A percentile compares a stretch with the other conserved stretches of the same genome.
Evolutionary conservation across 331 rosid genomes (phyloP).

Genomic region (Stylosanthes scabra): DNA sequence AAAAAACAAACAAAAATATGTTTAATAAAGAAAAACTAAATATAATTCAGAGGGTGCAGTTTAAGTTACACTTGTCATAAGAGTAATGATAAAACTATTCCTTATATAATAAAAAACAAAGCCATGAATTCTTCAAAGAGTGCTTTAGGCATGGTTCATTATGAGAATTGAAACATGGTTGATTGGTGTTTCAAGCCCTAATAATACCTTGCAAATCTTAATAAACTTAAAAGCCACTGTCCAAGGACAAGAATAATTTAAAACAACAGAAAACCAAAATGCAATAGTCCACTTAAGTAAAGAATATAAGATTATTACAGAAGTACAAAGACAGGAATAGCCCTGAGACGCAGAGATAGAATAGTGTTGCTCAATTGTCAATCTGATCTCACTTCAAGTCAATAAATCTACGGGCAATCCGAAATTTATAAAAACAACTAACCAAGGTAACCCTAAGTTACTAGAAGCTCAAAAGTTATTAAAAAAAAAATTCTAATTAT

Average conservation of each 20-base stretch:
- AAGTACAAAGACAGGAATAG: slow-evolving; percentile 27
- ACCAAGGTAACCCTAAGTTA: slow-evolving; percentile 6
- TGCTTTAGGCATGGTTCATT: slow-evolving; percentile 1
- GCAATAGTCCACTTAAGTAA: slow-evolving; percentile 26
- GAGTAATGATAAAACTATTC: too few relatives aligned
- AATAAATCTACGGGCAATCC: slow-evolving; percentile 24
- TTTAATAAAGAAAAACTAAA: slow-evolving; percentile 24
- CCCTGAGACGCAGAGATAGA: slow-evolving; percentile 12
- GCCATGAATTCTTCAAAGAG: slow-evolving; percentile 17
- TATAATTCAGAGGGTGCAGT: slow-evolving; percentile 7
- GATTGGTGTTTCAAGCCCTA: slow-evolving; percentile 21
- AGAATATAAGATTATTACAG: slow-evolving; percentile 3
- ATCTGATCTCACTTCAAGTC: slow-evolving; percentile 19
- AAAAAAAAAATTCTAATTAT: neutral
- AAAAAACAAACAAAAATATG: slow-evolving; percentile 28
- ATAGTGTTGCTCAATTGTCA: slow-evolving; percentile 26
- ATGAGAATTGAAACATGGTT: slow-evolving; percentile 9
- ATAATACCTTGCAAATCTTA: slow-evolving; percentile 17
- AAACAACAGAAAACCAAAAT: slow-evolving; percentile 23
- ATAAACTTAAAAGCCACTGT: slow-evolving; percentile 18
- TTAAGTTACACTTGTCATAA: slow-evolving; percentile 10
- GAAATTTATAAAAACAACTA: slow-evolving; percentile 13
- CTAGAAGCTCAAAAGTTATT: neutral
- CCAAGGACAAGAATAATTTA: slow-evolving; percentile 15
- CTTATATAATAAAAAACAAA: slow-evolving; percentile 10